phyloP scores from a whole-genome alignment of 2,329 filamentous ascomycete species.

The Waltergamsia citrina region DNA sequence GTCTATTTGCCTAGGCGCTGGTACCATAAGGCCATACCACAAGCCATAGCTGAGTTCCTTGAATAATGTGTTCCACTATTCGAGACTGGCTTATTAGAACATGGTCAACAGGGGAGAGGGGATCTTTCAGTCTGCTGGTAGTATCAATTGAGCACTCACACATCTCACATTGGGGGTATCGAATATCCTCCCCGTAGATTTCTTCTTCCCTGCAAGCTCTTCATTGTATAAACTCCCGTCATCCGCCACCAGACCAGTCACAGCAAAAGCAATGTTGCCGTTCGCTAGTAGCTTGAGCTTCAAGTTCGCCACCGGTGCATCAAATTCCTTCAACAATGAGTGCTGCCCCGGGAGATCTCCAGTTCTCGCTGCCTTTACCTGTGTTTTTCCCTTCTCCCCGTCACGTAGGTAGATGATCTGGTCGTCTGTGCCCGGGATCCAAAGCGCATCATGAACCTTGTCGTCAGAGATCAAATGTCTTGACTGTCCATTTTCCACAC shows the following conservation, averaged over 20 bases:
- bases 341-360: slow-evolving; percentile 10
- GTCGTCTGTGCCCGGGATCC: slow-evolving; percentile 22
- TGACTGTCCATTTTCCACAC: slow-evolving; percentile 18
- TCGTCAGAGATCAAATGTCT: slow-evolving; percentile 14
- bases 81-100: too few species aligned
- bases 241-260: slow-evolving; percentile 19
- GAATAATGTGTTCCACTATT: slow-evolving; percentile 21
- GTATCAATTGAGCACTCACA: slow-evolving; percentile 16
- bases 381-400: slow-evolving; percentile 17
- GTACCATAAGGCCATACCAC: too few species aligned
- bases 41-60: slow-evolving; percentile 21
- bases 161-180: slow-evolving; percentile 20
- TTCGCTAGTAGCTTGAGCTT: slow-evolving; percentile 22
- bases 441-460: slow-evolving; percentile 20
- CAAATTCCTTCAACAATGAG: slow-evolving; percentile 17
- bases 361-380: slow-evolving; percentile 17
- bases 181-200: slow-evolving; percentile 22
- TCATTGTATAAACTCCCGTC: slow-evolving; percentile 23
- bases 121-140: too few species aligned
- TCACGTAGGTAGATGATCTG: slow-evolving; percentile 20
- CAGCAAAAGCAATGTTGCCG: slow-evolving; percentile 23
- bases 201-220: slow-evolving; percentile 11
- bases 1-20: slow-evolving; percentile 17
- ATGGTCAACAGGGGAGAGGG: too few species aligned
- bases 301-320: slow-evolving; percentile 19